Evolutionary conservation across 208 protist genomes (phyloP).

Genomic region (Trichomonas gallinae): DNA sequence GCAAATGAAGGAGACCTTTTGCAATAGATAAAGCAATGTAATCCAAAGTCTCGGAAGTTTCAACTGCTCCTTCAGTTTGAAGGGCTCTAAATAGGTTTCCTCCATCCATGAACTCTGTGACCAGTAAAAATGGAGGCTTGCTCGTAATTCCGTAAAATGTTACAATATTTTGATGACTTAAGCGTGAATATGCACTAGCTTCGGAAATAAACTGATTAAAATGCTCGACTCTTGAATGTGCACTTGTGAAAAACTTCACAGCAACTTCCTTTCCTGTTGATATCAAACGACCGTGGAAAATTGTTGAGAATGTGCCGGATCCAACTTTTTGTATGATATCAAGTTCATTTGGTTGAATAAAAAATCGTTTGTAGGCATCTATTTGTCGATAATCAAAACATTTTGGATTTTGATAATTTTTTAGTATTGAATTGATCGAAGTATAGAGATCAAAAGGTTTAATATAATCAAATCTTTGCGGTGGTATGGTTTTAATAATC

Average conservation of each 20-base stretch:
- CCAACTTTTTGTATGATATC: not conserved
- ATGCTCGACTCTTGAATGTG: not conserved
- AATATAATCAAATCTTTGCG: not conserved
- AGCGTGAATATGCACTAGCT: not conserved
- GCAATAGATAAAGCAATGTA: not conserved
- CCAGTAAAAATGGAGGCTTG: not conserved
- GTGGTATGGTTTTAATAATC: not conserved
- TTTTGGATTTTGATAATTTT: not conserved
- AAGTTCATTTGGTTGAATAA: not conserved
- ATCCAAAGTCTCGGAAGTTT: not conserved
- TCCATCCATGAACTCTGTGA: not conserved
- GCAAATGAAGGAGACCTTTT: slow-evolving; percentile 60
- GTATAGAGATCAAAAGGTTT: not conserved
- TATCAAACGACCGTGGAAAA: not conserved
- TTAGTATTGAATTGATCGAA: not conserved
- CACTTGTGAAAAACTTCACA: not conserved
- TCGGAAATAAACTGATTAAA: not conserved
- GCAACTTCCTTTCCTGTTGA: not conserved
- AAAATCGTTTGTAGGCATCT: not conserved
- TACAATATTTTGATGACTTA: not conserved
- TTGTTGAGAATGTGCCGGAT: not conserved
- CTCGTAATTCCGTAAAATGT: not conserved
- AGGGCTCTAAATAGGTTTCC: not conserved
- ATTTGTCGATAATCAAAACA: not conserved
- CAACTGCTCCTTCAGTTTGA: not conserved